Conservation (phyloP, 257 asterid species). For the Solanum corneliomulleri region DNA sequence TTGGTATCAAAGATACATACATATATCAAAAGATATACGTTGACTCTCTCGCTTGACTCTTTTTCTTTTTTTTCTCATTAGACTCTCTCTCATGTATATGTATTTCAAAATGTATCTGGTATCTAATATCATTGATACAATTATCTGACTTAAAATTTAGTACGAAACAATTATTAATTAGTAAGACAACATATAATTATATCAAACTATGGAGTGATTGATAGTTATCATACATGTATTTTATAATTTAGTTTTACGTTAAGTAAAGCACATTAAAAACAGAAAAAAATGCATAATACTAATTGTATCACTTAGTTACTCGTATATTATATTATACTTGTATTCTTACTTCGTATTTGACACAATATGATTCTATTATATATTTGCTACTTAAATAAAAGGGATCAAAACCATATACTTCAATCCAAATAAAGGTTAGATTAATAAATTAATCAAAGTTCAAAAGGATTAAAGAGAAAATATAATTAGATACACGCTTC, state of each 20-base stretch:
- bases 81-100: not conserved
- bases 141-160: no score
- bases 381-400: not conserved
- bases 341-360: not conserved
- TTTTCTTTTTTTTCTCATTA: no score
- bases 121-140: no score
- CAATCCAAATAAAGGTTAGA: not conserved
- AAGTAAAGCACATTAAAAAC: not conserved
- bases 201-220: no score
- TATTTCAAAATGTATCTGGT: no score
- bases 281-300: not conserved
- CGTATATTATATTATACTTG: not conserved
- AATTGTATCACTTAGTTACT: not conserved
- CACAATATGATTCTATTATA: not conserved
- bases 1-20: not conserved
- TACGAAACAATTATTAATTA: no score
- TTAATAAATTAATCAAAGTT: not conserved
- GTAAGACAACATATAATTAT: no score
- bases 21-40: not conserved
- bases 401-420: not conserved
- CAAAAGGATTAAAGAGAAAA: not conserved
- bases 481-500: not conserved
- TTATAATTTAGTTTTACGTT: no score
- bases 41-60: not conserved
- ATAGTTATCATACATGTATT: no score